Base-by-base conservation (phyloP, 441 rosid genomes). In the Adansonia madagascariensis region DNA sequence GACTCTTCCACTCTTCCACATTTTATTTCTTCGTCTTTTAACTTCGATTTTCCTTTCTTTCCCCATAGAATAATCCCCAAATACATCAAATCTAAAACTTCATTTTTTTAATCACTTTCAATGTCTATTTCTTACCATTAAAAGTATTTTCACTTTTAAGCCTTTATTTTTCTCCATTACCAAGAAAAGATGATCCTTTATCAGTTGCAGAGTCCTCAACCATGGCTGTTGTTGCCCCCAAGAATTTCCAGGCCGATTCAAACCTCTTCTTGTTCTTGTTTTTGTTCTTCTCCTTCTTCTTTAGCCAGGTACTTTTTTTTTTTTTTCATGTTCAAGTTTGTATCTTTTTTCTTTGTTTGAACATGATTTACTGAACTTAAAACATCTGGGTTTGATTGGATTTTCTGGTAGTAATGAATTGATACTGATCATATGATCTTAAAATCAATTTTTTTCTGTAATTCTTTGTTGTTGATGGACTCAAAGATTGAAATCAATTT, bases 171-270 rank as follows among this genome's bases (percentile, higher is more conserved):
- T 31, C 39, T 22, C 56, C 17, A 1, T 11, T 17, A 20, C 56
- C 17, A 41, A 35, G 1, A 31, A 8, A 65, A 43, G 11, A 67
- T 67, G 72, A 46, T 67, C 39, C 35, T 46, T 46, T 67, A 18
- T 44, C 72, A 20, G 67, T 62, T 62, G 14, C 67, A 62, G 50
- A 46, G 39, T 18, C 72, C 82, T 71, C 88, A 70, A 20, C 88
- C 92, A 59, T 90, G 86, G 88, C 66, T 85, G 69, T 75, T 81
- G 3, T 79, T 35, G 41, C 41, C 92, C 9, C 63, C 80, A 35
- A 81, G 65, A 73, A 20, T 79, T 53, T 70, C 83, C 1, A 35
- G 20, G n/a, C 80, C 71, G 2, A 61, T 61, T 79, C 87, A 27
- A 52, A 10, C 43, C 50, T 7, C 84, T 5, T 12, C 84, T n/a